Evolutionary conservation across 2,329 filamentous ascomycete genomes (phyloP).

Genomic region (Domatiomyces catenatus): DNA sequence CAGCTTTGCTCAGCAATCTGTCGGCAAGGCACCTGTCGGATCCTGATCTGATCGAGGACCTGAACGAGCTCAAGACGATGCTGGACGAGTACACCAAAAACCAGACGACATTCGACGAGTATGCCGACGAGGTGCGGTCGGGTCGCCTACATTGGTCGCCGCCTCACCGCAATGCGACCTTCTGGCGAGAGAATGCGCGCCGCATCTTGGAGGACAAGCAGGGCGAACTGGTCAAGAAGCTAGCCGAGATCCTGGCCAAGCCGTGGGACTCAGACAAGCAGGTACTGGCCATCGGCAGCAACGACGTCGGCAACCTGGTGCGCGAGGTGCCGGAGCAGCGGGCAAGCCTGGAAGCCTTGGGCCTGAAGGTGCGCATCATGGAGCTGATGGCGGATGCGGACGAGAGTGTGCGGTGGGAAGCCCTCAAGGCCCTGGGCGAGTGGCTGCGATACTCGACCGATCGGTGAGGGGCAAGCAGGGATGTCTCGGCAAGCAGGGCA

Average conservation of each 20-base stretch:
- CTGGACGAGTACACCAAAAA: slow-evolving; percentile 72
- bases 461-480: slow-evolving; percentile 17
- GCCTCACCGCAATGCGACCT: slow-evolving; percentile 68
- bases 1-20: slow-evolving; percentile 43
- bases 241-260: slow-evolving; percentile 74
- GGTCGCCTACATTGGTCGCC: slow-evolving; percentile 88
- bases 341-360: slow-evolving; percentile 62
- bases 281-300: slow-evolving; percentile 82
- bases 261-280: slow-evolving; percentile 71
- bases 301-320: slow-evolving; percentile 76
- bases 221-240: slow-evolving; percentile 59
- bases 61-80: slow-evolving; percentile 41
- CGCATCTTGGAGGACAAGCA: slow-evolving; percentile 74
- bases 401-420: slow-evolving; percentile 85
- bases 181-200: slow-evolving; percentile 84
- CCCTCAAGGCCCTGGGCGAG: slow-evolving; percentile 65
- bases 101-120: slow-evolving; percentile 52
- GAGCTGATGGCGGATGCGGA: slow-evolving; percentile 82
- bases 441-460: slow-evolving; percentile 60
- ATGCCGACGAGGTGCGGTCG: slow-evolving; percentile 66
- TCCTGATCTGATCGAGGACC: slow-evolving; percentile 34
- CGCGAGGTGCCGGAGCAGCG: slow-evolving; percentile 80
- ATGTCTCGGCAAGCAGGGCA: neutral
- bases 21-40: slow-evolving; percentile 37
- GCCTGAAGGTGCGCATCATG: slow-evolving; percentile 78